A percentile compares a stretch with the other conserved stretches of the same genome.
Evolutionary conservation across 306 rosid genomes (phyloP).

Genomic region (Acacia melanoxylon): DNA sequence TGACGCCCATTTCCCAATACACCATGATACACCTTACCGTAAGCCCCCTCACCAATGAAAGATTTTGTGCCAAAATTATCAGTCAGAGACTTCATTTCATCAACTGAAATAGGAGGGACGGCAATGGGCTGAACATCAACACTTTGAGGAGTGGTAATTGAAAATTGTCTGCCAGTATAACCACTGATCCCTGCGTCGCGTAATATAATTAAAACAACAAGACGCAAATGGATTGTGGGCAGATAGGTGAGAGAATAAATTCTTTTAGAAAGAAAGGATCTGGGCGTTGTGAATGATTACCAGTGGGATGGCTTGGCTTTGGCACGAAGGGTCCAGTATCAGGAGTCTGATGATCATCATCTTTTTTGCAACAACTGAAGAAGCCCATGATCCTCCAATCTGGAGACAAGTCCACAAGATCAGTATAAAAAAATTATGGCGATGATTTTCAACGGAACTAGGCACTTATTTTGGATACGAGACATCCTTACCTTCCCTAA

Average conservation of each 20-base stretch:
- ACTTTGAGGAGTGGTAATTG: conserved; percentile 29
- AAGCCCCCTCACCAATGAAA: conserved; percentile 58
- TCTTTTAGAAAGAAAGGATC: neutral
- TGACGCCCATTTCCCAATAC: conserved; percentile 41
- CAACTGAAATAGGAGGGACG: conserved; percentile 46
- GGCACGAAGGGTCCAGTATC: conserved; percentile 34
- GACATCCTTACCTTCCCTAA: neutral
- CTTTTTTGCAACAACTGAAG: conserved; percentile 60
- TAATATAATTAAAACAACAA: conserved; percentile 18
- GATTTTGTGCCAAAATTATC: conserved; percentile 48
- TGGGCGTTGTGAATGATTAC: conserved; percentile 30
- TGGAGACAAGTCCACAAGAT: conserved; percentile 17
- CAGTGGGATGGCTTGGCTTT: conserved; percentile 34
- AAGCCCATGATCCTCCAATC: conserved; percentile 48
- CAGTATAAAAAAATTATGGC: neutral
- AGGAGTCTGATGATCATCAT: conserved; percentile 45
- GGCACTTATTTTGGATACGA: neutral
- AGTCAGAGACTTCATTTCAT: conserved; percentile 49
- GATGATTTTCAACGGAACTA: neutral
- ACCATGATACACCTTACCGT: conserved; percentile 50
- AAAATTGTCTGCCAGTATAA: conserved; percentile 43
- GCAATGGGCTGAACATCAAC: conserved; percentile 56
- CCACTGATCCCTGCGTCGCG: conserved; percentile 46
- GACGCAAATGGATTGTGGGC: neutral
- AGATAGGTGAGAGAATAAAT: neutral